Evolutionary conservation across 495 filamentous ascomycete species (phyloP).

Genomic region (Beverwykella pulmonaria): DNA sequence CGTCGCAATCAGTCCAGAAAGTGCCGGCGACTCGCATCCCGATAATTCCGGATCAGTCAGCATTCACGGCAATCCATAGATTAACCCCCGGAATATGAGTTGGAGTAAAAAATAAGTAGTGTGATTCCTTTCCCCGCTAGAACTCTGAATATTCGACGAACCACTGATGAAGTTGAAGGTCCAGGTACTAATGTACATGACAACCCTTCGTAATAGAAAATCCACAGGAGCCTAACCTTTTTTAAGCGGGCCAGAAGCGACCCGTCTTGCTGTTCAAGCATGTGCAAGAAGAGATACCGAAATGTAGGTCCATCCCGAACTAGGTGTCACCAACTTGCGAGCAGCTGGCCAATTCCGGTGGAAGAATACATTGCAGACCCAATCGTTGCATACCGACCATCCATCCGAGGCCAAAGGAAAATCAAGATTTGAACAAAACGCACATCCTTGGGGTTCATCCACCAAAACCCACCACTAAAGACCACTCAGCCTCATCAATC

Average conservation of each 20-base stretch:
- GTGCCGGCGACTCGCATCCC: no score
- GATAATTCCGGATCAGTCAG: not conserved
- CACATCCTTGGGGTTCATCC: not conserved
- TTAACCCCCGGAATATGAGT: not conserved
- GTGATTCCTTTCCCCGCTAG: not conserved
- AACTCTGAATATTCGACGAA: not conserved
- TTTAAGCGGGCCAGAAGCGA: not conserved
- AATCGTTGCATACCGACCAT: not conserved
- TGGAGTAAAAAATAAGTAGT: not conserved
- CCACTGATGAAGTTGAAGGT: not conserved
- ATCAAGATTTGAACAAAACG: not conserved
- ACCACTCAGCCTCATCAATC: not conserved
- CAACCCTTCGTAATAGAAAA: not conserved
- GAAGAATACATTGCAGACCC: slow-evolving; percentile 4
- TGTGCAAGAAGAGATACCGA: not conserved
- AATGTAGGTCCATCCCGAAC: not conserved
- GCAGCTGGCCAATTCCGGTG: not conserved
- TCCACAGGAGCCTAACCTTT: not conserved
- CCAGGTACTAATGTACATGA: not conserved
- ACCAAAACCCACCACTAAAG: not conserved
- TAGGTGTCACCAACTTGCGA: not conserved
- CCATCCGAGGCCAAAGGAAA: not conserved
- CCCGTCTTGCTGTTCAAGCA: not conserved
- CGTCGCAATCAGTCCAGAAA: no score
- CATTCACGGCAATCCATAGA: not conserved